Conservation (phyloP, 176 grass and related monocot genomes). For the Alloteropsis semialata region DNA sequence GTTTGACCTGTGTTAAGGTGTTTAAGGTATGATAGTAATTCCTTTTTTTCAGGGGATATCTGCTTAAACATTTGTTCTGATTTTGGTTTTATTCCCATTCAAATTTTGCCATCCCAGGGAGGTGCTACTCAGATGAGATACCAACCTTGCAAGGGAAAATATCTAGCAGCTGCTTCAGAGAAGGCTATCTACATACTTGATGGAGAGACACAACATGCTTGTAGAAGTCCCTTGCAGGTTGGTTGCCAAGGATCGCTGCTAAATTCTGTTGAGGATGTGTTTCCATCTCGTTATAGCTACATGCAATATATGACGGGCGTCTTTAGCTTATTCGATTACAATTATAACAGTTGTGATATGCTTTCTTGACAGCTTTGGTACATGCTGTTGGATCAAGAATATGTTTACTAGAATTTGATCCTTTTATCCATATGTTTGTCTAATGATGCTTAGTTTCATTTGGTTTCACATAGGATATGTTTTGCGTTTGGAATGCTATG, state of each 20-base stretch:
- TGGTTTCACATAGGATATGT: neutral
- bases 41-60: slow-evolving; percentile 9
- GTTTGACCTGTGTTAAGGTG: slow-evolving; percentile 50
- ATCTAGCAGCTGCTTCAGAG: slow-evolving; percentile 88
- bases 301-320: slow-evolving; percentile 27
- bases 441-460: neutral
- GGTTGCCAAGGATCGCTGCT: neutral
- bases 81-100: slow-evolving; percentile 3
- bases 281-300: neutral
- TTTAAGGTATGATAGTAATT: slow-evolving; percentile 63
- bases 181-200: slow-evolving; percentile 85
- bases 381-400: neutral
- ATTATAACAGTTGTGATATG: neutral
- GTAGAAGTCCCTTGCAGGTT: slow-evolving; percentile 68
- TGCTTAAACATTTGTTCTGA: slow-evolving; percentile 24
- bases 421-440: neutral
- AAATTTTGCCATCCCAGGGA: slow-evolving; percentile 40
- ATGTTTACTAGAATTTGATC: neutral
- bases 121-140: slow-evolving; percentile 97
- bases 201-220: slow-evolving; percentile 65
- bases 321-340: neutral
- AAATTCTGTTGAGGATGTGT: neutral
- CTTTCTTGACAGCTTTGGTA: neutral
- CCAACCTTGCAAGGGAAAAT: slow-evolving; percentile 82
- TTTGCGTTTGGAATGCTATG: neutral